Percentiles rank a stretch among this genome's conserved stretches.
Evolutionary conservation across 2,329 filamentous ascomycete genomes (phyloP).

Genomic region (Verticillium nubilum): DNA sequence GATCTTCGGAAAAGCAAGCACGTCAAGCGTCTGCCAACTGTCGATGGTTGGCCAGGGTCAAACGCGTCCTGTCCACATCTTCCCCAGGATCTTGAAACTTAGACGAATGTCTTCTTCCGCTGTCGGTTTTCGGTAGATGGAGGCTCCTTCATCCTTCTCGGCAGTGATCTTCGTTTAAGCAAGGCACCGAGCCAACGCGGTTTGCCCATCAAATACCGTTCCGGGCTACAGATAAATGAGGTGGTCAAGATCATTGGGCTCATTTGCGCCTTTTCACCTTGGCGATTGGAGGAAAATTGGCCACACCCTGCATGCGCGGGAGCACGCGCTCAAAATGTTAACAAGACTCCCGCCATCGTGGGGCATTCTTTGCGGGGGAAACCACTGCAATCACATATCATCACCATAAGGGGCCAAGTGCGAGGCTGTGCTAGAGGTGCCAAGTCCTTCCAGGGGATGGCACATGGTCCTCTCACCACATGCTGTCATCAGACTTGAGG

Average conservation of each 20-base stretch:
- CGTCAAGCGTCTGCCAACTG: not conserved
- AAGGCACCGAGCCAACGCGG: not conserved
- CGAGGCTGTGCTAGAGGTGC: not conserved
- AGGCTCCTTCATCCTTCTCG: not conserved
- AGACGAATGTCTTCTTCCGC: not conserved
- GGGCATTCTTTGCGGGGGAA: not conserved
- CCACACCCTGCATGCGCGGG: not conserved
- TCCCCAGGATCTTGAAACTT: not conserved
- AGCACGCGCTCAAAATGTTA: not conserved
- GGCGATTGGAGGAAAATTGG: not conserved
- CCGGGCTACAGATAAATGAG: not conserved
- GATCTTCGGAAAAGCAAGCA: not conserved
- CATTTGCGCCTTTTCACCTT: not conserved
- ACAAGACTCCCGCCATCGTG: not conserved
- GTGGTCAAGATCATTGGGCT: not conserved
- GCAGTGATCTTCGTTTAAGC: not conserved
- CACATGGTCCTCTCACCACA: not conserved
- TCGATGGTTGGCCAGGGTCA: not conserved
- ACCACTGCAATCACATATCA: not conserved
- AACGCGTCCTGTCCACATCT: not conserved
- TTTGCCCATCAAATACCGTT: not conserved
- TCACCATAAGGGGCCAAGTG: not conserved
- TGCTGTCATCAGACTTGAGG: not conserved
- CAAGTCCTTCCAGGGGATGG: not conserved
- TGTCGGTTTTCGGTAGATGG: not conserved